A percentile compares a stretch with the other conserved stretches of the same genome.
Evolutionary conservation across 2,329 filamentous ascomycete genomes (phyloP).

Genomic region (Helminthosporium solani): DNA sequence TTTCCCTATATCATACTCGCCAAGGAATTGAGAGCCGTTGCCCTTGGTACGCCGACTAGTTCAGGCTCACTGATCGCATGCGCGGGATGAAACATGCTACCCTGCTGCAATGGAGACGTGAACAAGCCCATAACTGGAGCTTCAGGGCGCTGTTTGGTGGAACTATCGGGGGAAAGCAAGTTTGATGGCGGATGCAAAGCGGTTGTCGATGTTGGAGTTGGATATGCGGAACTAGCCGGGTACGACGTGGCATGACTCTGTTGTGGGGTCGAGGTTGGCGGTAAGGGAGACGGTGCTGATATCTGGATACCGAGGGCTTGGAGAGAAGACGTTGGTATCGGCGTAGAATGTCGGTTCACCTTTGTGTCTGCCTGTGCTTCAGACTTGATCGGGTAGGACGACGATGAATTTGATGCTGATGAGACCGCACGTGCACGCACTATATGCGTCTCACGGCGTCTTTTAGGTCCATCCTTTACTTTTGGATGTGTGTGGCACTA

Average conservation of each 20-base stretch:
- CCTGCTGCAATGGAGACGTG: slow-evolving; percentile 33
- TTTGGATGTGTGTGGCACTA: slow-evolving; percentile 48
- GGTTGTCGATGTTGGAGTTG: slow-evolving; percentile 27
- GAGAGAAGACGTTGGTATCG: slow-evolving; percentile 29
- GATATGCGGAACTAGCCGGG: slow-evolving; percentile 24
- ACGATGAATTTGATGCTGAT: slow-evolving; percentile 36
- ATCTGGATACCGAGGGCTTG: slow-evolving; percentile 28
- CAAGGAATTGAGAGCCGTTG: slow-evolving; percentile 35
- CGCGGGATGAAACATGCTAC: slow-evolving; percentile 19
- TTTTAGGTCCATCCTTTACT: slow-evolving; percentile 46
- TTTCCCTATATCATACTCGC: slow-evolving; percentile 37
- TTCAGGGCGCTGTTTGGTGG: background rate
- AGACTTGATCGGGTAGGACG: slow-evolving; percentile 36
- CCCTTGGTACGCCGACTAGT: slow-evolving; percentile 35
- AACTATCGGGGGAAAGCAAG: background rate
- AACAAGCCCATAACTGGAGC: slow-evolving; percentile 34
- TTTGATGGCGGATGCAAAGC: slow-evolving; percentile 15
- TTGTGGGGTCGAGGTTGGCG: slow-evolving; percentile 25
- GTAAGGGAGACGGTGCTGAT: slow-evolving; percentile 13
- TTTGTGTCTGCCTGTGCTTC: slow-evolving; percentile 25
- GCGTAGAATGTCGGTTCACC: slow-evolving; percentile 33
- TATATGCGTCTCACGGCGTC: slow-evolving; percentile 44
- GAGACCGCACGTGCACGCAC: slow-evolving; percentile 40
- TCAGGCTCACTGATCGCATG: slow-evolving; percentile 39
- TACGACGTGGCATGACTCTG: slow-evolving; percentile 18